These are phyloP conservation scores for Deuterostichococcus epilithicus DNA, from an alignment of 139 green algal genomes.

Conservation along the genomic window DNA sequence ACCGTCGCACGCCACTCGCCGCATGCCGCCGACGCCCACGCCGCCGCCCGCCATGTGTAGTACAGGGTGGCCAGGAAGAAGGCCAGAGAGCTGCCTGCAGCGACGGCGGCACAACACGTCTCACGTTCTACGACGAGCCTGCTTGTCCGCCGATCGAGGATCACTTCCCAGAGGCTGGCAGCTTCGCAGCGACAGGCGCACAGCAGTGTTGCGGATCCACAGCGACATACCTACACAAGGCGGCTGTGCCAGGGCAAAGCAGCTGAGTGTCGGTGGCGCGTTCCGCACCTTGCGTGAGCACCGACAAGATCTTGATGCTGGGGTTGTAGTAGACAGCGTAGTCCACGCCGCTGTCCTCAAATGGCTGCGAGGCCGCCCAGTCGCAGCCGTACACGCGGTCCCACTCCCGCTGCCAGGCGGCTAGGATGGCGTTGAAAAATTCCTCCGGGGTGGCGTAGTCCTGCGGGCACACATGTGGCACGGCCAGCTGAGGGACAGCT, in stretches of 20 bases:
- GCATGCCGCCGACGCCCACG: background rate
- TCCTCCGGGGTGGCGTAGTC: conserved; percentile 53
- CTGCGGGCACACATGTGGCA: background rate
- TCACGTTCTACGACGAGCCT: too few relatives aligned
- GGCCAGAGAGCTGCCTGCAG: background rate
- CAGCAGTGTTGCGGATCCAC: too few relatives aligned
- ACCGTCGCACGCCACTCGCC: background rate
- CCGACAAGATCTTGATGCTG: background rate
- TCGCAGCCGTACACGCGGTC: conserved; percentile 26
- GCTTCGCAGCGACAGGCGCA: too few relatives aligned
- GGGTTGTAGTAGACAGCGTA: background rate
- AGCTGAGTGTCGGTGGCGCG: too few relatives aligned
- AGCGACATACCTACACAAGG: too few relatives aligned
- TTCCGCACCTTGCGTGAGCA: background rate
- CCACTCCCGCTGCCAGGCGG: conserved; percentile 59
- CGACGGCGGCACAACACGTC: too few relatives aligned
- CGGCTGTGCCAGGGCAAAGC: too few relatives aligned
- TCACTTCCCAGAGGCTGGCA: background rate
- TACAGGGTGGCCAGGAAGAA: background rate
- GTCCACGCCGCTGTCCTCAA: background rate
- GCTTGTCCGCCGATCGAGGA: too few relatives aligned
- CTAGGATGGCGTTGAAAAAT: conserved; percentile 52
- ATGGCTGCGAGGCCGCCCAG: background rate
- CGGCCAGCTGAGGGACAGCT: too few relatives aligned
- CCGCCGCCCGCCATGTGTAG: background rate